These are phyloP conservation scores for Candida cerambycidarum DNA, from an alignment of 805 yeast genomes.

Conservation along the genomic window DNA sequence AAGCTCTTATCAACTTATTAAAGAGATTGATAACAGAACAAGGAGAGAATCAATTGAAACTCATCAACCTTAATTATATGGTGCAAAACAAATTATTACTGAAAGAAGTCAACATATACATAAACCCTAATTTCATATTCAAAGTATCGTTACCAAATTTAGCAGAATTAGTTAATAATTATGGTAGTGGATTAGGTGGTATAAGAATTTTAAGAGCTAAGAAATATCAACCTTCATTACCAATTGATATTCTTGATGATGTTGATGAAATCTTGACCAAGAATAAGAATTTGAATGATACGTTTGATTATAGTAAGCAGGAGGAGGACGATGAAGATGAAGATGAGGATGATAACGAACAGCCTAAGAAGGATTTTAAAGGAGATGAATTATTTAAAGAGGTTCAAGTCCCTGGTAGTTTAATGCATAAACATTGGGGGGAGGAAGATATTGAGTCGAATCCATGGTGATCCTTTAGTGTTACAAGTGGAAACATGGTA, in stretches of 20 bases:
- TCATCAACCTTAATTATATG: constrained; percentile 34
- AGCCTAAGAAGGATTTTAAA: constrained; percentile 21
- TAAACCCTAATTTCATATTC: constrained; percentile 53
- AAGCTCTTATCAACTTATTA: constrained; percentile 26
- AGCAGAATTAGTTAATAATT: constrained; percentile 67
- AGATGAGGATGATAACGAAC: constrained; percentile 18
- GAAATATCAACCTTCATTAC: constrained; percentile 69
- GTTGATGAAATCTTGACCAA: constrained; percentile 56
- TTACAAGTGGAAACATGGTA: too few species aligned
- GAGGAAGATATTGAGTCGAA: constrained; percentile 52
- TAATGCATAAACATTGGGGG: constrained; percentile 52
- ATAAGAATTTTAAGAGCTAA: constrained; percentile 51
- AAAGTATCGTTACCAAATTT: constrained; percentile 71
- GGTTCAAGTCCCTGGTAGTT: constrained; percentile 47
- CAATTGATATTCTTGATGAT: constrained; percentile 66
- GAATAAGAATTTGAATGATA: constrained; percentile 33
- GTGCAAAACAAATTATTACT: constrained; percentile 38
- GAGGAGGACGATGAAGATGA: constrained; percentile 24
- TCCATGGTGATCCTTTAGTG: constrained; percentile 59
- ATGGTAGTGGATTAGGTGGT: constrained; percentile 77
- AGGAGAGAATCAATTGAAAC: constrained; percentile 35
- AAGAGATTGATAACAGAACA: constrained; percentile 34
- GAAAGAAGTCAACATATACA: constrained; percentile 44
- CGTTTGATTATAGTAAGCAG: constrained; percentile 26
- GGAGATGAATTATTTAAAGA: constrained; percentile 52